Base-by-base conservation (phyloP, 306 rosid species). In the Dalbergia cochinchinensis region DNA sequence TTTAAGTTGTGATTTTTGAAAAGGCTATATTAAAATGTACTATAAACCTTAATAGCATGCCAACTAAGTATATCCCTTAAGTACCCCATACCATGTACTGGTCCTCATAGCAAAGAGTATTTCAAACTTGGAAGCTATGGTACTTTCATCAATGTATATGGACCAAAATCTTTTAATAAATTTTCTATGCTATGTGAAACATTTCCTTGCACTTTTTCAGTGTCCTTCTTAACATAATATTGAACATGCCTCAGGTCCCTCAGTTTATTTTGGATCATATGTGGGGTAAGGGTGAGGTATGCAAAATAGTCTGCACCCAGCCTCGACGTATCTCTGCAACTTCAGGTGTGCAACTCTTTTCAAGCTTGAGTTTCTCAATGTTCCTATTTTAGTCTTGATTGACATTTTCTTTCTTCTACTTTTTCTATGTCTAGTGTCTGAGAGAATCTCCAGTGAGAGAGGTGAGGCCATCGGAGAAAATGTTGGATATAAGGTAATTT, bases 241-340 rank as follows among this genome's bases (percentile, higher is more conserved):
- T 62, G 16, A 74, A 79, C 67, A 80, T 88, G 72, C 67, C 78
- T 71, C 88, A 95, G 99, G 99, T 95, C 47, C 99, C 99, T 31
- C 99, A 93, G 77, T 95, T 65, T 88, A 87, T 95, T 80, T 86
- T 95, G 89, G 99, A 95, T 69, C 78, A 93, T 80, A 82, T 80
- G 88, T 95, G 99, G 99, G 89, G 90, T 65, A 91, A 89, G 91
- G 96, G 97, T 35, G 80, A 87, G 88, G 73, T 81, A 34, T 95
- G 99, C 83, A 95, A 95, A 83, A 69, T 93, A 81, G 85, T 91
- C 68, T 95, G 99, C 85, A 91, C 98, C 61, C 99, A 95, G 86
- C 99, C 99, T 77, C 97, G 99, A 45, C 97, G 98, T 61, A 88
- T 95, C 85, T 95, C 99, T 34, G 96, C 98, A 69, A 83, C 65